Evolutionary conservation across 2,329 filamentous ascomycete genomes (phyloP), one percentile per base, ranked within the genome.

Genomic region (Penicillium vulpinum): DNA sequence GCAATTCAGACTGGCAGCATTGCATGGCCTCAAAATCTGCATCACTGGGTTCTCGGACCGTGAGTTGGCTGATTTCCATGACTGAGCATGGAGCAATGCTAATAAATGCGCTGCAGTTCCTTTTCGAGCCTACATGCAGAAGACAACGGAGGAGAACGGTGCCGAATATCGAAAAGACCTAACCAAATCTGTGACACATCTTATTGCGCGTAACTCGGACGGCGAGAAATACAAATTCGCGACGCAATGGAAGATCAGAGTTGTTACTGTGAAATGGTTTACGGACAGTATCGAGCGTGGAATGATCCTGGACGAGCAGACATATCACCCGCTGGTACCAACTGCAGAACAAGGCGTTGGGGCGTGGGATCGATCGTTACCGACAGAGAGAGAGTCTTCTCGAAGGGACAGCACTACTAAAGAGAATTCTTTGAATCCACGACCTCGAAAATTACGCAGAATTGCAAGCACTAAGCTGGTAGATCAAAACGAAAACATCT

Each of bases 171-270:
- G 89, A 28, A 91, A 90, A 54, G 93, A 99, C 71, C 81, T 99
- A 51, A 96, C 92, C 10, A 91, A 88, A 68, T 82, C 81, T 52
- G 90, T 95, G 62, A 96, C 92, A 2, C 94, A 99, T 74, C 83
- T 99, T 16, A 88, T 99, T 62, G 91, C 91, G 31, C 84, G 84
- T 60, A 84, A 83, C 49, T 87, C 93, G 9, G 85, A 90, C 62
- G 93, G 94, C 22, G 90, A 91, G 59, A 99, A 99, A 74, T 99
- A 96, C 72, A 85, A 85, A 54, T 91, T 91, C 54, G 94, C 93
- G n/a, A 86, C 85, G 63, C 83, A 83, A 65, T 99, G 94, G 92
- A 82, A 83, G 44, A 85, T 96, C 63, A 85, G 85, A 51, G 85
- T 92, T 24, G 91, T 99, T 24, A 87, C 89, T 1, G 73, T 90